Conservation (phyloP, 2,329 filamentous ascomycete species). For the Aspergillus brasiliensis region DNA sequence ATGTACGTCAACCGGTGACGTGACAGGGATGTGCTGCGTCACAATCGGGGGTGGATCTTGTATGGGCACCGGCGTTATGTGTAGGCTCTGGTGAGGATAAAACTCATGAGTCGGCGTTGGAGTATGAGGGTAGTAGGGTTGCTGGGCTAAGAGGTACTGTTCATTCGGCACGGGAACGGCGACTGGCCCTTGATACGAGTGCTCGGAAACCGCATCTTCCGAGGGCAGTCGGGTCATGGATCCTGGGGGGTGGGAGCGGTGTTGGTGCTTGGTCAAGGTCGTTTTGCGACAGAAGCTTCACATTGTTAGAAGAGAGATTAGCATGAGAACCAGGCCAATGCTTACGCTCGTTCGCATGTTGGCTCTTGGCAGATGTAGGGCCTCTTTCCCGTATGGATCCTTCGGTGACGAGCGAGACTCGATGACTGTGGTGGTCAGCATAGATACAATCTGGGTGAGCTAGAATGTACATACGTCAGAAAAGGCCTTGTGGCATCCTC, state of each 20-base stretch:
- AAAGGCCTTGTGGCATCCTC: constrained; percentile 47
- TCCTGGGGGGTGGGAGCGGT: constrained; percentile 41
- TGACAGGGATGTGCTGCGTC: constrained; percentile 33
- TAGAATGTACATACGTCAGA: constrained; percentile 40
- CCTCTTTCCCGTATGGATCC: constrained; percentile 45
- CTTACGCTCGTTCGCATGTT: constrained; percentile 42
- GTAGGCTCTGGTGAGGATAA: constrained; percentile 37
- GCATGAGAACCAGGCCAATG: neutral
- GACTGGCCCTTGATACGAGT: constrained; percentile 37
- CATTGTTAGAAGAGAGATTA: neutral
- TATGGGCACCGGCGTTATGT: constrained; percentile 34
- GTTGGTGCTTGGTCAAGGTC: constrained; percentile 44
- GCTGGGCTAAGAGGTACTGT: constrained; percentile 40
- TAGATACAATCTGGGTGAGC: neutral
- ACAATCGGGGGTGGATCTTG: constrained; percentile 35
- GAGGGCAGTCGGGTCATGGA: constrained; percentile 37
- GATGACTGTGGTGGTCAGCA: constrained; percentile 35
- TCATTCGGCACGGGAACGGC: constrained; percentile 34
- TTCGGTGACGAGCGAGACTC: constrained; percentile 43
- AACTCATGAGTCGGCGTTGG: constrained; percentile 40
- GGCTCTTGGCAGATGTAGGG: constrained; percentile 46
- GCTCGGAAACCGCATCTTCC: constrained; percentile 40
- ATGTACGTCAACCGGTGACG: constrained; percentile 31
- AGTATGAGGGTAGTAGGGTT: constrained; percentile 37
- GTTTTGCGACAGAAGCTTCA: constrained; percentile 45